phyloP scores from a whole-genome alignment of 1,139 yeast species.

The Geotrichum citri-aurantii region DNA sequence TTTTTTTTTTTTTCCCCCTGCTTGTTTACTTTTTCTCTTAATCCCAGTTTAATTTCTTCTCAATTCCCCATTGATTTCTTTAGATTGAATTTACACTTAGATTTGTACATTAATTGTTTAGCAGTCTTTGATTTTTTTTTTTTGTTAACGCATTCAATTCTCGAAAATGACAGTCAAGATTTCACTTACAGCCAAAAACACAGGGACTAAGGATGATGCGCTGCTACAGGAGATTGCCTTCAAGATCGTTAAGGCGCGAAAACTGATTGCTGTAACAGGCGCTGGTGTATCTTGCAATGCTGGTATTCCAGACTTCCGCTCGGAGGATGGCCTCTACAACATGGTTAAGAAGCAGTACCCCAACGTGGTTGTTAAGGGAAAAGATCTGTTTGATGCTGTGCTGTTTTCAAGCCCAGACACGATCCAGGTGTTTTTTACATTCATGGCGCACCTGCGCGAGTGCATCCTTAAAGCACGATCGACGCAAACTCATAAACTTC shows the following conservation, averaged over 20 bases:
- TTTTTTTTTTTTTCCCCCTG: neutral
- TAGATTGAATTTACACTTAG: too few relatives aligned
- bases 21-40: neutral
- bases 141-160: neutral
- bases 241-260: constrained; percentile 22
- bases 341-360: constrained; percentile 62
- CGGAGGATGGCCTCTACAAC: constrained; percentile 75
- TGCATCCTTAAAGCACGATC: constrained; percentile 64
- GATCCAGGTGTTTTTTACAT: constrained; percentile 65
- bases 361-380: constrained; percentile 63
- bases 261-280: constrained; percentile 54
- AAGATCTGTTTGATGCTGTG: constrained; percentile 83
- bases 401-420: constrained; percentile 65
- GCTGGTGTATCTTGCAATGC: constrained; percentile 97
- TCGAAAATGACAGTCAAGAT: constrained; percentile 9
- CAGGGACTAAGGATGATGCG: neutral
- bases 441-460: constrained; percentile 66
- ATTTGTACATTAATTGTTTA: neutral
- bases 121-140: neutral
- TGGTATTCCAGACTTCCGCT: constrained; percentile 92
- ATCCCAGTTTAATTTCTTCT: neutral
- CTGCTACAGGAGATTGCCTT: constrained; percentile 13
- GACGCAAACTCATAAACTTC: constrained; percentile 77
- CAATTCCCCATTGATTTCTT: neutral
- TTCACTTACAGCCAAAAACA: neutral